These are phyloP conservation scores for Eucalyptus dawsonii DNA, from an alignment of 345 rosid species.

Conservation along the genomic window DNA sequence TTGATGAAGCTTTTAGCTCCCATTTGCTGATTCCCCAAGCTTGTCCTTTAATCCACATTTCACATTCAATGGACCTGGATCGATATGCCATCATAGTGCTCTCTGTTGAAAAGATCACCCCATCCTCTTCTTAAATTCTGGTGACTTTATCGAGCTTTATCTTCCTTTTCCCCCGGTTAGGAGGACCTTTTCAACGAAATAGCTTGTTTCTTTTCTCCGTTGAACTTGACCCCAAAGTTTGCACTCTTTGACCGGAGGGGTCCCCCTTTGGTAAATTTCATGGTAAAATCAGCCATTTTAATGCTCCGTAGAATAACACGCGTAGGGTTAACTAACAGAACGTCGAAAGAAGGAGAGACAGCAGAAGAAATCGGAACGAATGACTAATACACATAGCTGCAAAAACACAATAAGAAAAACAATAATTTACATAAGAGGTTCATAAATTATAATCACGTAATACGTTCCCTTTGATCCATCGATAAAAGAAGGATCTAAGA, in stretches of 20 bases:
- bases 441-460: not conserved
- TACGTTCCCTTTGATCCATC: not conserved
- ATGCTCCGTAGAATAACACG: not conserved
- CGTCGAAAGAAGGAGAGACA: not conserved
- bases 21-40: not conserved
- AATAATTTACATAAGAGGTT: not conserved
- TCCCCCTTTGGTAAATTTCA: not conserved
- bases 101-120: not conserved
- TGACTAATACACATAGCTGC: not conserved
- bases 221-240: not conserved
- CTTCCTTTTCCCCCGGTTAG: not conserved
- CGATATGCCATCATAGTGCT: not conserved
- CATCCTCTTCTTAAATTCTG: not conserved
- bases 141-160: not conserved
- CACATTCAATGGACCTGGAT: not conserved
- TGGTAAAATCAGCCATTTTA: not conserved
- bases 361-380: not conserved
- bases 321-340: not conserved
- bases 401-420: not conserved
- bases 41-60: not conserved
- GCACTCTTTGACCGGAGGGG: not conserved
- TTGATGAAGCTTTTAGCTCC: not conserved
- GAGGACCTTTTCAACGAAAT: not conserved
- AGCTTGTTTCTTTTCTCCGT: not conserved
- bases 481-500: not conserved